Evolutionary conservation across 208 protist genomes (phyloP).

Genomic region (Endotrypanum monterogeii): DNA sequence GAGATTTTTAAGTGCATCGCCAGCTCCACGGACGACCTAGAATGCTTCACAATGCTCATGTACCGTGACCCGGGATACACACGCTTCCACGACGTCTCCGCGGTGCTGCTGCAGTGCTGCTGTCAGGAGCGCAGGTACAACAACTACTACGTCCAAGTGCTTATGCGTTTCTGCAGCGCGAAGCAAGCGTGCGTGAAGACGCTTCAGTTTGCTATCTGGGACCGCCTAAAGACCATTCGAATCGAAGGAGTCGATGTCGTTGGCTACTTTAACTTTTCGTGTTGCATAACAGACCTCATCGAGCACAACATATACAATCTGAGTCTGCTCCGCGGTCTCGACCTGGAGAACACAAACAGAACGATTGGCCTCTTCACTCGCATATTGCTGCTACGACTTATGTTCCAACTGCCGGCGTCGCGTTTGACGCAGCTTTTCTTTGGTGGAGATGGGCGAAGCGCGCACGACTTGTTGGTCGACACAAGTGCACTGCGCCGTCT

Average conservation of each 20-base stretch:
- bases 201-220: constrained; percentile 86
- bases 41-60: constrained; percentile 84
- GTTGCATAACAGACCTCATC: constrained; percentile 54
- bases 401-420: constrained; percentile 56
- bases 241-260: constrained; percentile 58
- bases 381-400: constrained; percentile 70
- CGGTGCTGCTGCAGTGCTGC: constrained; percentile 71
- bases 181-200: constrained; percentile 59
- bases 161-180: constrained; percentile 73
- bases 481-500: constrained; percentile 51
- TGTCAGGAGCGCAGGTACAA: constrained; percentile 76
- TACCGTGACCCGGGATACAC: constrained; percentile 67
- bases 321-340: constrained; percentile 78
- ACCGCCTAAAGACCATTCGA: constrained; percentile 79
- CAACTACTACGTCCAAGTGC: constrained; percentile 68
- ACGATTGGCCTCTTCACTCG: constrained; percentile 80
- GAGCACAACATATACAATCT: constrained; percentile 62
- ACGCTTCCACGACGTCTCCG: constrained; percentile 66
- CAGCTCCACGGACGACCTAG: constrained; percentile 67
- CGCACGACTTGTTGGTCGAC: constrained; percentile 63
- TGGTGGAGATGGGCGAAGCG: constrained; percentile 64
- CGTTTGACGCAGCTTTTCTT: constrained; percentile 79
- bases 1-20: constrained; percentile 73
- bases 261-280: constrained; percentile 77
- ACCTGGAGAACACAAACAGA: constrained; percentile 76